Evolutionary conservation across 1,284 basidiomycete genomes (phyloP).

Genomic region (Austroboletus novae-zelandiae): DNA sequence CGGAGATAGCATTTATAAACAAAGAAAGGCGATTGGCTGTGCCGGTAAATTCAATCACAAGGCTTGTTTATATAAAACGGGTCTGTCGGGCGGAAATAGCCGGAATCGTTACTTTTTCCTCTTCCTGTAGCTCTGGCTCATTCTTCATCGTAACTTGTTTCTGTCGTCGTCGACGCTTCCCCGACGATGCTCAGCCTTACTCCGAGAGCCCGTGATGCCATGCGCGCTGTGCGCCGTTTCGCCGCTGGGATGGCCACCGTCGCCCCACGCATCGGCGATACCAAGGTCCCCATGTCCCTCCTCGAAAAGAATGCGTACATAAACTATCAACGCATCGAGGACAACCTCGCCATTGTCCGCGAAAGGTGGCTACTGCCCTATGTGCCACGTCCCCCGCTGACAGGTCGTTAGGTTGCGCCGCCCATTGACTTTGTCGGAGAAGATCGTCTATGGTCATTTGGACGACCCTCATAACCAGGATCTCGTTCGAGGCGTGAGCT

Average conservation of each 20-base stretch:
- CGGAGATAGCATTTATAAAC: conserved; percentile 26
- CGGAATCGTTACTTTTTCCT: conserved; percentile 23
- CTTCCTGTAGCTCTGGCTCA: conserved; percentile 6
- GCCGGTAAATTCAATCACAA: conserved; percentile 15
- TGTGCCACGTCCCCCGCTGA: neutral
- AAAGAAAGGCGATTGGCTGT: conserved; percentile 21
- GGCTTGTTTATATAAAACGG: conserved; percentile 21
- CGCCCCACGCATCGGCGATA: conserved; percentile 81
- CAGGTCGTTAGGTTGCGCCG: conserved; percentile 69
- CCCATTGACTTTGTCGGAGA: conserved; percentile 95
- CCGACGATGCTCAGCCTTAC: conserved; percentile 70
- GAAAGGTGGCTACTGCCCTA: conserved; percentile 55
- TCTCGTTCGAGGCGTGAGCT: conserved; percentile 83
- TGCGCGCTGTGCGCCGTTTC: conserved; percentile 57
- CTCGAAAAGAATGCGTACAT: conserved; percentile 87
- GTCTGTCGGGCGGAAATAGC: conserved; percentile 17
- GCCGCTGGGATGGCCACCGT: conserved; percentile 79
- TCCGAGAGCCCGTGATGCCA: conserved; percentile 55
- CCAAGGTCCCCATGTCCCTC: conserved; percentile 89
- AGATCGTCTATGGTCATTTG: conserved; percentile 98
- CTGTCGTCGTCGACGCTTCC: conserved; percentile 32
- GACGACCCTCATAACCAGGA: conserved; percentile 92
- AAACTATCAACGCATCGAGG: conserved; percentile 98
- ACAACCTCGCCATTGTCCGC: conserved; percentile 86
- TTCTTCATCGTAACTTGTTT: neutral